Percentiles rank a stretch among this genome's conserved stretches.
Evolutionary conservation across 352 stramenopile species (phyloP).

Genomic region (Globisporangium polare): DNA sequence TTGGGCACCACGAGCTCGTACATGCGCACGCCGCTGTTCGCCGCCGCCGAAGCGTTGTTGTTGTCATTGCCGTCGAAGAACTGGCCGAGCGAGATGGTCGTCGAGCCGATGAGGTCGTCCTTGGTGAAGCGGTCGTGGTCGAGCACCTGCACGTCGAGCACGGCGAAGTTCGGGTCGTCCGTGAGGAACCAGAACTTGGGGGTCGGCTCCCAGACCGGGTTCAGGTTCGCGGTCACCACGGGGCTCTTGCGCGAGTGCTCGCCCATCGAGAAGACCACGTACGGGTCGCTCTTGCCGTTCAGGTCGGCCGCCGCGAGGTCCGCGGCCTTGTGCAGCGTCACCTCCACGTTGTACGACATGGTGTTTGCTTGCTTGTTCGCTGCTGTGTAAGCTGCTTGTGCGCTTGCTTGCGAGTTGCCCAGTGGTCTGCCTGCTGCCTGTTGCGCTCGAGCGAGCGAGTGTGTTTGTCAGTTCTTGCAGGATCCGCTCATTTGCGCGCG

Average conservation of each 20-base stretch:
- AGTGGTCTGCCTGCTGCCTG: slow-evolving; percentile 3
- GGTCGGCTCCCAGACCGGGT: slow-evolving; percentile 63
- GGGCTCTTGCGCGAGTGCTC: slow-evolving; percentile 68
- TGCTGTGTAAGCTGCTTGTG: neutral
- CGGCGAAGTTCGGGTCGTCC: slow-evolving; percentile 43
- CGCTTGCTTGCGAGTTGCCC: slow-evolving; percentile 5
- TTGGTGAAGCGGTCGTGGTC: slow-evolving; percentile 74
- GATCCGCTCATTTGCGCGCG: neutral
- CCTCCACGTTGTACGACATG: slow-evolving; percentile 57
- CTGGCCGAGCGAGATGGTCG: slow-evolving; percentile 42
- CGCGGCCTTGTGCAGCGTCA: slow-evolving; percentile 64
- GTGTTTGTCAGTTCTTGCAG: neutral
- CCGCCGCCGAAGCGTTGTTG: neutral
- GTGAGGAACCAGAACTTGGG: slow-evolving; percentile 66
- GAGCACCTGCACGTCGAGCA: slow-evolving; percentile 65
- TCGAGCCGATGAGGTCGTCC: slow-evolving; percentile 75
- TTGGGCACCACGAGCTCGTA: slow-evolving; percentile 53
- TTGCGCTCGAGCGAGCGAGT: neutral
- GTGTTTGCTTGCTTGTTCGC: neutral
- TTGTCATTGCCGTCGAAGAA: slow-evolving; percentile 37
- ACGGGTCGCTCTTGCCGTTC: slow-evolving; percentile 84
- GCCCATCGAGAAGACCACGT: slow-evolving; percentile 72
- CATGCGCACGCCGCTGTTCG: slow-evolving; percentile 48
- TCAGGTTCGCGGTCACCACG: slow-evolving; percentile 47
- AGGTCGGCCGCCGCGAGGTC: slow-evolving; percentile 73